Evolutionary conservation across 352 stramenopile species (phyloP), one percentile per base, ranked within the genome.

Genomic region (Phytophthora syringae): DNA sequence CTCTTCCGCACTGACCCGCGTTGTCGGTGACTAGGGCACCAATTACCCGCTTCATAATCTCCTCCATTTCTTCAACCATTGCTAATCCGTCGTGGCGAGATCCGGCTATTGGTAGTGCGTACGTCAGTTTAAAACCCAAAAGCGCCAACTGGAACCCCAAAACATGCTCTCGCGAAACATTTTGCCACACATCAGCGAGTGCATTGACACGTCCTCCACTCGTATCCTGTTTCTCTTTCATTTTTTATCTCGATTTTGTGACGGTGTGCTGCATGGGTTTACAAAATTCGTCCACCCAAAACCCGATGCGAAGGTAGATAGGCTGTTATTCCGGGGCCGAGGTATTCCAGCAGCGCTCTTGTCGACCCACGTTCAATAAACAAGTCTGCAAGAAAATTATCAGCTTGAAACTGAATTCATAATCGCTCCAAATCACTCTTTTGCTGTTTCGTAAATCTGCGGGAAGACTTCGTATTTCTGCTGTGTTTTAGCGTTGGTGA

Each of bases 341-440:
- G 16, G 27, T 36, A 32, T 39, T 43, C 39, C 25, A 59, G 18
- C 13, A 64, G 34, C 1, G 44, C 36, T 36, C n/a, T 44, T 9
- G 56, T 57, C 12, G 25, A 48, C 20, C 24, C 16, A 9, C 36
- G 47, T 21, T 64, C 56, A 3, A 64, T 51, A 18, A 57, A 64
- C 13, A 55, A 13, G 30, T 52, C 56, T 2, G 56, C 45, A 2
- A 64, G 11, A 7, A 54, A 25, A 16, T 45, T 49, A 13, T 48
- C 44, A 36, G 25, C 32, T 24, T 57, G 36, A 50, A 64, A 64
- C 13, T 40, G 30, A 36, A 56, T 20, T 7, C 55, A 24, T 18
- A 45, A 20, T 9, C 42, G 40, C 20, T 61, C 53, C 12, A 61
- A n/a, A 37, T 52, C 40, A 34, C 15, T 18, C 20, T 61, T 61